Evolutionary conservation across 371 early-diverging fungal species (phyloP), one percentile per base, ranked within the genome.

Genomic region (Dichotomocladium elegans): DNA sequence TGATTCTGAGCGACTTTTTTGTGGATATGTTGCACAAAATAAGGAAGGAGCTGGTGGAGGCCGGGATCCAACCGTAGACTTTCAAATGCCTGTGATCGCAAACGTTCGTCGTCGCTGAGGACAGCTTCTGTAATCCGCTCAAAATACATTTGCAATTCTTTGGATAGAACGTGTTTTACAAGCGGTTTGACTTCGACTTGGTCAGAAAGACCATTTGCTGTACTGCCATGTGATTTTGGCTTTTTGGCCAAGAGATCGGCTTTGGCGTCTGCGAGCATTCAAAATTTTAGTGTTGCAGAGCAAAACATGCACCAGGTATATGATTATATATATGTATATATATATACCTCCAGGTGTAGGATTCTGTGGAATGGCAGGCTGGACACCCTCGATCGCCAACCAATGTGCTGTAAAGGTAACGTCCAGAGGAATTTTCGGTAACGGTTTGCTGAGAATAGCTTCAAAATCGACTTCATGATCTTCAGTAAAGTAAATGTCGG

Each of bases 381-480:
- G 99, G 4, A 98, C 97, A 19, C 99, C 99, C 58, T 99, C 99
- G 55, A 99, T 92, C 3, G 99, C 99, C 11, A 99, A 85, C 97
- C 98, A 98, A 67, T 98, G 98, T n/a, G 90, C 93, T 2, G 94
- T 94, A 57, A 87, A 93, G 2, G 86, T 81, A 0, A 91, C 84
- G 47, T 95, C 94, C 22, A 89, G 72, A 1, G 99, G 99, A 3
- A 98, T 91, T 49, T 91, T 89, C 1, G 99, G 99, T 14, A 99
- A 74, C 0, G 97, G 94, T 22, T 86, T 82, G 48, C 89, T 91
- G 3, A 99, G 75, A 29, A 95, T 73, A 7, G 88, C 83, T 42
- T 99, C 99, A 51, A 99, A 83, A 66, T 99, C 99, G 14, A 98
- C 74, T 66, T 99, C 99, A 61, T 95, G 94, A 64, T 99, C 99